Base-by-base conservation (phyloP, 371 early-diverging fungal genomes). In the Rhizomucor miehei region DNA sequence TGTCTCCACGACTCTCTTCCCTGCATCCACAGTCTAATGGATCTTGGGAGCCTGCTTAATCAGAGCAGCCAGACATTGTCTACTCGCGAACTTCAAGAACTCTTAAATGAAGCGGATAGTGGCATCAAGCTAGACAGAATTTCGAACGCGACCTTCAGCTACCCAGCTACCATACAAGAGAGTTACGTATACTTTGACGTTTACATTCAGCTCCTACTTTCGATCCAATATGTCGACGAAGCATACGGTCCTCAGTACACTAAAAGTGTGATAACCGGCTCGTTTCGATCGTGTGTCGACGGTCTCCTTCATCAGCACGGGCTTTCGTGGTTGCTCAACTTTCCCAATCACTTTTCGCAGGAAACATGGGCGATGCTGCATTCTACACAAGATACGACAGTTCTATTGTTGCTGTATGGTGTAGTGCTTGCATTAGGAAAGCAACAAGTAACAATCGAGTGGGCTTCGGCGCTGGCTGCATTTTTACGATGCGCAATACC, bases 161-260 rank as follows among this genome's bases (percentile, higher is more conserved):
- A 58, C 23, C 71, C 71, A 12, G 6, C 25, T 6, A 29, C 44
- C 16, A 37, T 47, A 20, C 23, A 53, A 0, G 61, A 66, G 4
- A 57, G 69, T 0, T 75, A 67, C 60, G 49, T 34, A 14, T 75
- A 59, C 39, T 75, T 75, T 61, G 65, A 75, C 44, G 52, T 58
- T 1, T 71, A 64, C 41, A 59, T 75, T 35, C 71, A 59, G 29
- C 44, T 75, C 1, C 48, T 75, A 11, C 52, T 71, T 1, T 66
- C 68, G 0, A 61, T 67, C 23, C 53, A 59, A 10, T 53, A 58
- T 24, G 63, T 43, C 40, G 62, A 66, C 35, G 64, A 70, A 14
- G 58, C 56, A 3, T 66, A 59, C 36, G 57, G 51, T 6, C 45
- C 45, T 2, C 61, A 67, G 11, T 57, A 65, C 12, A 53, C 66